Base-by-base conservation (phyloP, 345 rosid species). In the rapeseed (Brassica napus) region DNA sequence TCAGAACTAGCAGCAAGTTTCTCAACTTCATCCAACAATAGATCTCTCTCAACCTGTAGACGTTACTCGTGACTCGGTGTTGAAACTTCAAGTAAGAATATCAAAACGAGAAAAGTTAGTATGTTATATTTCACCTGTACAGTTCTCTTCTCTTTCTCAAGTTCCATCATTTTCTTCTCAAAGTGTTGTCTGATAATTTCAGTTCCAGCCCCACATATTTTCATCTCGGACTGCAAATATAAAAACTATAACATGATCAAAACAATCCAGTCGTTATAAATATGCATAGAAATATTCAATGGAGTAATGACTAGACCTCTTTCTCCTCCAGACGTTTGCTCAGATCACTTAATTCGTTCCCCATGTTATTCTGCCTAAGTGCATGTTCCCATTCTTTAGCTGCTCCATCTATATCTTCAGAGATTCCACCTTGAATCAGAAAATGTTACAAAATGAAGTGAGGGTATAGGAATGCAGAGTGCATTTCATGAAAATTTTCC, bases 321-420 rank as follows among this genome's bases (percentile, higher is more conserved):
- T 94, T 94, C 90, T 92, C 91, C 83, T 94, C 95, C 82, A 94
- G 85, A 71, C 89, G 89, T 80, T 86, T 86, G 76, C 90, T 91
- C 76, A 94, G 80, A 77, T 94, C 98, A 61, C 86, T 85, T 81
- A 94, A 80, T 84, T 94, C 97, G 75, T 87, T 89, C 35, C 88
- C 98, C 97, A 94, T 85, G 42, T 88, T 86, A 84, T 86, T 90
- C 71, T 84, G 90, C 83, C 89, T 81, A 84, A 92, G 87, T 47
- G 88, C 78, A 72, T 94, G 97, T 83, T 91, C 98, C 94, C 97
- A 92, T 84, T 94, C 97, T 81, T 90, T 91, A 55, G 91, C 86
- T 55, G 86, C 94, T 85, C 87, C 94, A 79, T 87, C 98, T 68
- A 89, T 86, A 78, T 91, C 97, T 74, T 73, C 85, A 23, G 96